Base-by-base conservation (phyloP, 805 yeast genomes). In the Yamadazyma nakazawae region DNA sequence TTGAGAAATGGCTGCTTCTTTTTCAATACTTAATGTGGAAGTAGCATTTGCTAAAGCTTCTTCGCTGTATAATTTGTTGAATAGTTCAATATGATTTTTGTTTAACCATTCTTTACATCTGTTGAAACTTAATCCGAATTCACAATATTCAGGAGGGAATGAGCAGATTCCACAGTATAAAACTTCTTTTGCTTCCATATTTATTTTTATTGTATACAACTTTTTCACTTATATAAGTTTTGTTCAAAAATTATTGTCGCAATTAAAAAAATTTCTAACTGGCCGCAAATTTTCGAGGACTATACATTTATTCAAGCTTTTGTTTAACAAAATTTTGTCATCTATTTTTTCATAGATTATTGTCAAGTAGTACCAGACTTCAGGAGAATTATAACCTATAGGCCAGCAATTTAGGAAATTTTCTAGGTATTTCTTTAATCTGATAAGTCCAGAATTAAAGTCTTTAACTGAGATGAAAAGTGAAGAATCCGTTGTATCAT, bases 81-180 rank as follows among this genome's bases (percentile, higher is more conserved):
- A 91, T 34, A 85, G 61, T 13, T 78, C 85, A 2, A 72, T 66
- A 55, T 88, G 74, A 42, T 75, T 70, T 35, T 77, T 80, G 47
- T 77, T 70, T 37, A 92, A 74, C 96, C 97, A 89, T 18, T 77
- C 81, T 57, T 86, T 88, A 69, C 98, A 91, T 60, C 88, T 81
- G 61, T 83, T 84, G 65, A 87, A 76, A 24, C 82, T 70, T 39
- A 85, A 87, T 11, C 96, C 94, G 61, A 91, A 91, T 62, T 92
- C 97, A 70, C 98, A 91, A 68, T 83, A 91, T 66, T 80, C 96
- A 3, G 88, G 88, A n/a, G 96, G 96, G 60, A 78, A 83, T 1
- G 88, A 68, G 62, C 96, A 88, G 12, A 88, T 78, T 5, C 81
- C 89, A 63, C 96, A 88, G 68, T 88, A 88, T 13, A 76, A 59